phyloP scores from a whole-genome alignment of 2,329 filamentous ascomycete species.

The Arthroderma sp. region DNA sequence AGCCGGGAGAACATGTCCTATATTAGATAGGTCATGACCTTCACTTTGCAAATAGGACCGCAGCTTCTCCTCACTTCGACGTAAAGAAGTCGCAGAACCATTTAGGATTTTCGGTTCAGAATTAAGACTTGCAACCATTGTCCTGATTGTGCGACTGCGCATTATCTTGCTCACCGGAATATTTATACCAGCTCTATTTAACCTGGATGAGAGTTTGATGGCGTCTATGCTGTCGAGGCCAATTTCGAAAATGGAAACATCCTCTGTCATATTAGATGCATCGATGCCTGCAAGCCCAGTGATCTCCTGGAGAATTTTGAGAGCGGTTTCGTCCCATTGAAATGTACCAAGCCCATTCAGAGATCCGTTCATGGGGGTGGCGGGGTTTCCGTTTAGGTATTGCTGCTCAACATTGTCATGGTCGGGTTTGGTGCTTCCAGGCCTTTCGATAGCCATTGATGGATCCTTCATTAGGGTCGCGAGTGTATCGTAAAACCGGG shows the following conservation, averaged over 20 bases:
- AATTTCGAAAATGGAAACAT: slow-evolving; percentile 61
- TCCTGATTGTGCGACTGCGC: slow-evolving; percentile 52
- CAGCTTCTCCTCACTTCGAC: slow-evolving; percentile 19
- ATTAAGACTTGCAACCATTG: slow-evolving; percentile 34
- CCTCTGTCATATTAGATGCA: slow-evolving; percentile 38
- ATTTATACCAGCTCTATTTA: slow-evolving; percentile 47
- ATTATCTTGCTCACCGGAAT: slow-evolving; percentile 67
- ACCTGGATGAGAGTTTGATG: slow-evolving; percentile 64
- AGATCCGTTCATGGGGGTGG: neutral
- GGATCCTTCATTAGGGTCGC: slow-evolving; percentile 23
- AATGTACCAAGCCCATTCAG: slow-evolving; percentile 26
- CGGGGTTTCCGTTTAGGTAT: neutral
- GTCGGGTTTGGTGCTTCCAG: neutral
- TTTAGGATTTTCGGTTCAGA: slow-evolving; percentile 7
- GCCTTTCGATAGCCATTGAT: neutral
- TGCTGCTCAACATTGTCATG: neutral
- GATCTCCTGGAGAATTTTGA: slow-evolving; percentile 47
- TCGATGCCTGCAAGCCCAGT: slow-evolving; percentile 46
- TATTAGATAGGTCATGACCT: slow-evolving; percentile 24
- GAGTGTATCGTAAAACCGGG: slow-evolving; percentile 30
- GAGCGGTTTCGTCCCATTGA: slow-evolving; percentile 45
- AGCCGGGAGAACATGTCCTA: slow-evolving; percentile 54
- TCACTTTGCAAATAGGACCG: slow-evolving; percentile 24
- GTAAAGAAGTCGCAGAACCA: neutral
- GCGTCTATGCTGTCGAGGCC: slow-evolving; percentile 87